Conservation (phyloP, 805 yeast species). For the Suhomyces pyralidae region DNA sequence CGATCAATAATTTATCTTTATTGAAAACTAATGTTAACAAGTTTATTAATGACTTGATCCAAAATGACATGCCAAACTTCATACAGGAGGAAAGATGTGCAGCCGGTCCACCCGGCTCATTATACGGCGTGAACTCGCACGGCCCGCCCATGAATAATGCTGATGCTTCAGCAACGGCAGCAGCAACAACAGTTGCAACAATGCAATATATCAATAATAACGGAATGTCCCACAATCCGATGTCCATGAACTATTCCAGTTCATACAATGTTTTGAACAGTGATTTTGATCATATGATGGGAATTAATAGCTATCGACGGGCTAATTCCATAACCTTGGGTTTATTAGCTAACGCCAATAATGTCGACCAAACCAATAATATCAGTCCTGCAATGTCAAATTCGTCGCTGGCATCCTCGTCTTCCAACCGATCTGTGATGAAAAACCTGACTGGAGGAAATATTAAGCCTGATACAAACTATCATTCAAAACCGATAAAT, state of each 20-base stretch:
- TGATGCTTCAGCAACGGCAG: not conserved
- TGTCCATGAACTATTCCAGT: conserved; percentile 9
- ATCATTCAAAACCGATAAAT: conserved; percentile 9
- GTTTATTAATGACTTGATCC: conserved; percentile 11
- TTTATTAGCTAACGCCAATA: conserved; percentile 8
- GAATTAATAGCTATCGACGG: conserved; percentile 7
- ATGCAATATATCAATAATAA: not conserved
- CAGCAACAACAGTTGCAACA: not conserved
- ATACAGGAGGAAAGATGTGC: not conserved
- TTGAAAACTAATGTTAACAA: conserved; percentile 15
- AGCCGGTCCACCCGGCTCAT: not conserved
- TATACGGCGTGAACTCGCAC: not conserved
- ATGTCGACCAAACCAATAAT: not conserved
- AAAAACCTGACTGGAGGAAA: not conserved
- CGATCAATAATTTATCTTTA: conserved; percentile 12
- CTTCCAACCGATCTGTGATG: conserved; percentile 1
- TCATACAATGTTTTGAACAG: conserved; percentile 5
- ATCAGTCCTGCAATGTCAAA: conserved; percentile 7
- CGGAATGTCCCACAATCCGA: not conserved
- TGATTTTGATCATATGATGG: conserved; percentile 5
- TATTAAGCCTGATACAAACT: not conserved
- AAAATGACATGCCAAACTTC: conserved; percentile 10
- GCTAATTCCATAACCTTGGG: conserved; percentile 23
- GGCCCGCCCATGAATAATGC: not conserved
- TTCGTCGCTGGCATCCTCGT: not conserved